Base-by-base conservation (phyloP, 192 early-diverging fungal species). In the Mycoemilia scoparia region DNA sequence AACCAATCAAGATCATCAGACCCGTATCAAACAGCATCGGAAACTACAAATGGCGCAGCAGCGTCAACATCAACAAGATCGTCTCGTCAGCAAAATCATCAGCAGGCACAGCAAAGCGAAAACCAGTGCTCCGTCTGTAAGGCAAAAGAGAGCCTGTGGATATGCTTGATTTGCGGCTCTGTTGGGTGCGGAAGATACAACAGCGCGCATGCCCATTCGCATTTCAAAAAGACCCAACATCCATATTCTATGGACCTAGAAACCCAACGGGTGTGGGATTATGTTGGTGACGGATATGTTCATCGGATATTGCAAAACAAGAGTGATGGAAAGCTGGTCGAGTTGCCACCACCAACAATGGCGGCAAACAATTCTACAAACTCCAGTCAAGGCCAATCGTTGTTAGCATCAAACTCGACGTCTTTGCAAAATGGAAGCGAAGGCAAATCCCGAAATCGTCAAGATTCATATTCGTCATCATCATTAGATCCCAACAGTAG, bases 231-330 rank as follows among this genome's bases (percentile, higher is more conserved):
- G 21, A 89, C 87, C 3, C 49, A 63, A 17, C 93, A 98, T 46
- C 53, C 83, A 4, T 98, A 88, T 51, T 69, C 87, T 11, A 52
- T 98, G 41, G 91, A 98, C 46, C 62, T 96, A 8, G 86, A 84
- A 32, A 96, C 86, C 8, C 93, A 98, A 56, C 54, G 85, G 2
- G 91, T 98, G 28, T 98, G 93, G 93, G 93, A 98, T 50, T 98
- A 98, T 59, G 79, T 73, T 1, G 84, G 91, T 4, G 93, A 98
- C 48, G 91, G 85, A 2, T 83, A 96, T 46, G 89, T 98, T 6
- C 93, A 98, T 52, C 73, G 91, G 3, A 37, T 96, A 45, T 74
- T 96, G 29, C 90, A 93, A 46, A 93, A 87, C 52, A 80, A 67
- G 27, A 54, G 69, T 1, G 91, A 93, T 41, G 89, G 89, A 9